phyloP scores from a whole-genome alignment of 2,329 filamentous ascomycete genomes.

The Fusarium xylarioides region DNA sequence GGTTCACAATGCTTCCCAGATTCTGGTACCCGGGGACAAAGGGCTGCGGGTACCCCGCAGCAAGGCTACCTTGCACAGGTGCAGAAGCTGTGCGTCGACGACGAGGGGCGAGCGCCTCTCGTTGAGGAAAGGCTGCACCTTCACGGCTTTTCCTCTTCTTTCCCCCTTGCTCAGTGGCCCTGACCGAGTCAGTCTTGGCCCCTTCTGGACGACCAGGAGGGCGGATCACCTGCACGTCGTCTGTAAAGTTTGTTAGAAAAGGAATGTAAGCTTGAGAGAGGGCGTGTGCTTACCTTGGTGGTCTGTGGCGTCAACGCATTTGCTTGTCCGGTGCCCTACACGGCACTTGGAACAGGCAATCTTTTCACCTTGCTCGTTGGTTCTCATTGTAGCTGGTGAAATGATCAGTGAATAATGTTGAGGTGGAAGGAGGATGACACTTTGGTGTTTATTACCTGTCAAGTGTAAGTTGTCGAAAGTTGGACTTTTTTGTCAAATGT shows the following conservation, averaged over 20 bases:
- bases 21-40: neutral
- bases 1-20: too few species aligned
- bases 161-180: neutral
- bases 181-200: neutral
- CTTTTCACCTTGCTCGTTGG: neutral
- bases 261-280: fast-evolving
- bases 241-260: neutral
- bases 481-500: neutral
- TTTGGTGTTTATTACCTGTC: fast-evolving
- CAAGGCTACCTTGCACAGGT: too few species aligned
- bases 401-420: too few species aligned
- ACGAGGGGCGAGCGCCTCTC: fast-evolving
- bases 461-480: neutral
- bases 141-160: too few species aligned
- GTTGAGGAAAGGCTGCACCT: neutral
- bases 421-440: neutral
- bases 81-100: neutral
- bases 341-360: neutral
- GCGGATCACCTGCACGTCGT: neutral
- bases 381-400: neutral
- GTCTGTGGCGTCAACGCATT: neutral
- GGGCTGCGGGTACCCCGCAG: fast-evolving
- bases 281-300: neutral
- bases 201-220: fast-evolving
- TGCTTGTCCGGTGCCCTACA: neutral